These are phyloP conservation scores for Cladosporium cucumerinum DNA, from an alignment of 2,329 filamentous ascomycete genomes.

Conservation along the genomic window DNA sequence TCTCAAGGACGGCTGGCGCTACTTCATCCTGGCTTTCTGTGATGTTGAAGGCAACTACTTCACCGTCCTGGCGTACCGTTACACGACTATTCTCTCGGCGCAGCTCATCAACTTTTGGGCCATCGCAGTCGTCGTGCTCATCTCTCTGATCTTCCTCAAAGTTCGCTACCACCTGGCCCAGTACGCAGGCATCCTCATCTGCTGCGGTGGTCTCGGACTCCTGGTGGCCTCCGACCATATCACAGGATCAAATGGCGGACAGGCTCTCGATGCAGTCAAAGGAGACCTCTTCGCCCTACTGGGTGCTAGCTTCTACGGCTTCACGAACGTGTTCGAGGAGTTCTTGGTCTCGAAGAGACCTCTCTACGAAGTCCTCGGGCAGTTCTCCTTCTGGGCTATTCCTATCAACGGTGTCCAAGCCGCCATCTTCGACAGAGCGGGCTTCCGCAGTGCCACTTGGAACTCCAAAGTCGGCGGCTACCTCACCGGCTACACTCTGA, in stretches of 20 bases:
- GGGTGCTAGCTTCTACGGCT: constrained; percentile 85
- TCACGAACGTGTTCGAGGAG: constrained; percentile 89
- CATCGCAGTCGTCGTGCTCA: constrained; percentile 82
- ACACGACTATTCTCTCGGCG: constrained; percentile 87
- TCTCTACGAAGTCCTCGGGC: constrained; percentile 88
- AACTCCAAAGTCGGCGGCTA: constrained; percentile 66
- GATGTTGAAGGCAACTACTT: constrained; percentile 99
- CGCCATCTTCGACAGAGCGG: constrained; percentile 81
- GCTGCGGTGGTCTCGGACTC: constrained; percentile 85
- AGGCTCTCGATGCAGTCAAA: constrained; percentile 67
- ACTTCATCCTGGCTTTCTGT: constrained; percentile 85
- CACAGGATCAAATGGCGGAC: constrained; percentile 67
- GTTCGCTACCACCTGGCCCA: constrained; percentile 90
- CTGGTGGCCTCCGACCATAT: constrained; percentile 86
- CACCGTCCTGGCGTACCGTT: constrained; percentile 86
- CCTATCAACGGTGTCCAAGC: constrained; percentile 89
- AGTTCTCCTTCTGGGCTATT: constrained; percentile 82
- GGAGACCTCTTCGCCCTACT: constrained; percentile 89
- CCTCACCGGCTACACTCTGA: constrained; percentile 83
- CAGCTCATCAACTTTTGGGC: constrained; percentile 99
- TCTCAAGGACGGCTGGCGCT: constrained; percentile 79
- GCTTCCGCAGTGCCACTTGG: constrained; percentile 55
- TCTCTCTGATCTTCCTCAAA: constrained; percentile 77
- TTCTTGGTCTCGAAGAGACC: constrained; percentile 85
- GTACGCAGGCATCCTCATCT: constrained; percentile 80